Base-by-base conservation (phyloP, 441 rosid genomes). In the Hura crepitans region DNA sequence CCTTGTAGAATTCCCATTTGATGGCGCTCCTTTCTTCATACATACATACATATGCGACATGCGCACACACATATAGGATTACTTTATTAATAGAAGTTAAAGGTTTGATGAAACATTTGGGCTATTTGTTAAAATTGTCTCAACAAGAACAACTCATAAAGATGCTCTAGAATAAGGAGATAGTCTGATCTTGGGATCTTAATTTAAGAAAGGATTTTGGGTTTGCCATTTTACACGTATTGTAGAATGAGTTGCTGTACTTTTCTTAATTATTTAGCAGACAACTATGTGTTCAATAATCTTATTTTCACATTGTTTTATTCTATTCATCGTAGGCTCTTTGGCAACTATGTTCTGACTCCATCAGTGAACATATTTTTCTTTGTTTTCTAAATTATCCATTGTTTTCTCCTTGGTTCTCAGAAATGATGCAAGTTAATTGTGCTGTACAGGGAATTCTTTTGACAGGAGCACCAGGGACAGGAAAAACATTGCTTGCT, bases 401-500 rank as follows among this genome's bases (percentile, higher is more conserved):
- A 30, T 2, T 15, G 12, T 49, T 56, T 49, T 54, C 20, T 35
- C 13, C 27, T 35, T 22, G 39, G 11, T 25, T 64, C 27, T 31
- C 35, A n/a, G 31, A 64, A 51, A 43, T 50, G 58, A 54, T 73
- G 33, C 42, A 18, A 39, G 22, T 55, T 37, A 62, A 51, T 50
- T 43, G 51, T 68, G 15, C 70, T 73, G 67, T 78, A 63, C 85
- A 92, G 99, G 99, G 98, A 81, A 95, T 95, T 79, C 96, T 95
- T 75, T 85, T 95, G 74, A 95, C 99, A 12, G 99, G 98, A 73
- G 95, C 98, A 61, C 99, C 99, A 79, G 99, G 98, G 77, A 95
- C 99, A 53, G 99, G 99, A 77, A 92, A 92, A 85, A 95, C 98
- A 35, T 81, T 95, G 75, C 91, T 92, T 72, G 98, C 98, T 67